Evolutionary conservation across 2,329 filamentous ascomycete genomes (phyloP), one percentile per base, ranked within the genome.

Genomic region (Aplosporella prunicola): DNA sequence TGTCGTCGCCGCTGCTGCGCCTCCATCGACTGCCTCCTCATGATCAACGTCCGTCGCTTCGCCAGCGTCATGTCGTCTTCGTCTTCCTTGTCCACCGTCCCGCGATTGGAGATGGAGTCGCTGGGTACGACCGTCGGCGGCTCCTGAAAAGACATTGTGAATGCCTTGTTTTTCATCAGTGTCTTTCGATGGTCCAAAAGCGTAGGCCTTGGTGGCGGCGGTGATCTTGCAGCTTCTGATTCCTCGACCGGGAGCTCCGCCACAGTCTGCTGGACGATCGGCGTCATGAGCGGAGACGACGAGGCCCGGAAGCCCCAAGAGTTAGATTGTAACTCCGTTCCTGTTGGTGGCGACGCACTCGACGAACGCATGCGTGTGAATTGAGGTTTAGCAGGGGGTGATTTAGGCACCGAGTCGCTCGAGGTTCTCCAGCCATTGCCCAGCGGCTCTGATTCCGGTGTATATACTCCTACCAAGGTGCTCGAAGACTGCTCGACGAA

Each of bases 31-130:
- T 34, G 25, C 9, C 30, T 27, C 25, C 34, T 32, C 20, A 33
- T 30, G 31, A 39, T 22, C 23, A 39, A 20, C 16, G 22, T 8
- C 24, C 20, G 24, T 8, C 31, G 30, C 31, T 82, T 74, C 27
- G 76, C 80, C 13, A 91, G 67, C 0, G 83, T 79, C 46, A 89
- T 67, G 39, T 87, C 74, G 43, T 88, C 83, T 2, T 69, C 64
- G 45, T 75, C 29, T 35, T 59, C 61, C 13, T 57, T 62, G 16
- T 78, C 54, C 43, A 73, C 63, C 15, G 58, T 61, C 45, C 76
- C 69, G 2, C 76, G 68, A 51, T 53, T 25, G 48, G 53, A 22
- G 54, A 49, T 20, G 48, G 45, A 17, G 46, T 39, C 32, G 32
- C 39, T 40, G 35, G 32, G 20, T 32, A 18, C 17, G 6, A 33